Evolutionary conservation across 805 yeast species (phyloP), one percentile per base, ranked within the genome.

Genomic region (Kodamaea laetipori): DNA sequence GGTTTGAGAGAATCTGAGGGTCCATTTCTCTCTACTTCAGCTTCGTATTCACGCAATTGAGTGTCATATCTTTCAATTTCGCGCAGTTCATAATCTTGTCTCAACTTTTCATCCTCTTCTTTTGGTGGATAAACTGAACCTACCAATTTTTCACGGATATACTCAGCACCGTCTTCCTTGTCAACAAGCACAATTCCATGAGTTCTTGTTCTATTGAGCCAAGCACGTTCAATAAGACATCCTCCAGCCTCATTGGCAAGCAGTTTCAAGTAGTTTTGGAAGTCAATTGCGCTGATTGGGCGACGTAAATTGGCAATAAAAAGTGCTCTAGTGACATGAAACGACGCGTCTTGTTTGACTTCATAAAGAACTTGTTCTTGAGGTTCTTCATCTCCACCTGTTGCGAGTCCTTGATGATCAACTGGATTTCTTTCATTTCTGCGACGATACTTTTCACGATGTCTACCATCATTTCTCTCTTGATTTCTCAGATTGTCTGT

Each of bases 171-270:
- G 19, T 64, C 65, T 42, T 66, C 65, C 28, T 64, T 65, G 37
- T 67, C 61, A 12, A 66, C 62, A 36, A 73, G 56, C 17, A 74
- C 71, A 23, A 71, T 66, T 23, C 70, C 71, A 49, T 74, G 78
- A 6, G 76, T 60, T 50, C 75, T 50, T 26, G 61, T 51, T 32
- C 61, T 50, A 47, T 68, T 73, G 41, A 73, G 54, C 78, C 78
- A 73, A 4, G 74, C 75, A 37, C 77, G 54, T 47, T 72, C 77
- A 19, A 73, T 56, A 2, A 49, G 48, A 27, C 60, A 57, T 3
- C 46, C 52, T 6, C 54, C 53, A 3, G 48, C 56, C 16, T 43
- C 48, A 13, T 55, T 44, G 3, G 70, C 65, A 37, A 65, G 54
- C 11, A 53, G 56, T 34, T 60, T 61, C 42, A 74, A 46, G 46